A percentile compares a stretch with the other conserved stretches of the same genome.
These are phyloP conservation scores for Alternaria dauci DNA, from an alignment of 2,329 filamentous ascomycete genomes.

Conservation along the genomic window DNA sequence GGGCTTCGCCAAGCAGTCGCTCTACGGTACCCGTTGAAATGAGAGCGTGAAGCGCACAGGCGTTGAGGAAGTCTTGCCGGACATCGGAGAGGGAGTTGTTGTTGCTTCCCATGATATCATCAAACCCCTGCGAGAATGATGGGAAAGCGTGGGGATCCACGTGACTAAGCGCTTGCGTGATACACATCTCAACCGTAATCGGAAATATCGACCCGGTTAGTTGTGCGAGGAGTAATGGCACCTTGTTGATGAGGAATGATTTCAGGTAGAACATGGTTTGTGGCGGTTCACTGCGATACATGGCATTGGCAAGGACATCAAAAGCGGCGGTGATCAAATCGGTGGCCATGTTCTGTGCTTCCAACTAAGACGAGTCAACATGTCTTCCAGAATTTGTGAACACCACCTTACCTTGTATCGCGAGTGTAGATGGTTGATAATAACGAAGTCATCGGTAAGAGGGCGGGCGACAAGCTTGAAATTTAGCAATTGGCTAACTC, in stretches of 20 bases:
- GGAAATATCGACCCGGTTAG: slow-evolving; percentile 67
- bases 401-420: slow-evolving; percentile 73
- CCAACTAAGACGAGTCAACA: slow-evolving; percentile 64
- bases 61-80: slow-evolving; percentile 84
- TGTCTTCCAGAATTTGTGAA: background rate
- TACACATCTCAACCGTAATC: slow-evolving; percentile 69
- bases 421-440: slow-evolving; percentile 83
- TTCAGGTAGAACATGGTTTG: slow-evolving; percentile 75
- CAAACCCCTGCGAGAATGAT: slow-evolving; percentile 70
- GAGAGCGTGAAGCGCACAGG: slow-evolving; percentile 88
- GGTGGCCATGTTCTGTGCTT: slow-evolving; percentile 77
- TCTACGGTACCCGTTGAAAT: slow-evolving; percentile 81
- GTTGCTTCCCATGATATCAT: slow-evolving; percentile 63
- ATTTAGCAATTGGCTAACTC: slow-evolving; percentile 41
- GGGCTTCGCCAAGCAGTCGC: slow-evolving; percentile 81
- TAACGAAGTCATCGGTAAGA: slow-evolving; percentile 78
- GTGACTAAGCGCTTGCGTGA: slow-evolving; percentile 70
- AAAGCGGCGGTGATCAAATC: slow-evolving; percentile 90
- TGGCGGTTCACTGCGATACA: slow-evolving; percentile 71
- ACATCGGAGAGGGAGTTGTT: slow-evolving; percentile 71
- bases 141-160: slow-evolving; percentile 71
- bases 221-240: slow-evolving; percentile 68
- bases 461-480: slow-evolving; percentile 80
- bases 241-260: slow-evolving; percentile 83
- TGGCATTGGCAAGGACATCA: slow-evolving; percentile 85